A percentile compares a stretch with the other conserved stretches of the same genome.
Conservation (phyloP, 1,139 yeast species). For the Nakaseomyces nivariensis region DNA sequence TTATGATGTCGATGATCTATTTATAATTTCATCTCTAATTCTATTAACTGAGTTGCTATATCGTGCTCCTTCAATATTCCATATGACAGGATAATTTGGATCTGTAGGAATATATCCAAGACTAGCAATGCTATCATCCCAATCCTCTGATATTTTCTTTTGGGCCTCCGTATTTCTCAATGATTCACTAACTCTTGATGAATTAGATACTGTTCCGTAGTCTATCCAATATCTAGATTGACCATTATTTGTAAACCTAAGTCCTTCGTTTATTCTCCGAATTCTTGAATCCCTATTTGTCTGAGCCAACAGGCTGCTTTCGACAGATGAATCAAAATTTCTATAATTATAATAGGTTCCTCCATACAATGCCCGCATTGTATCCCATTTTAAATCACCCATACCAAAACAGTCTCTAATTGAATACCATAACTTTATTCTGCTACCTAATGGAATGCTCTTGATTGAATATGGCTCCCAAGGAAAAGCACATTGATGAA, state of each 20-base stretch:
- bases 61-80: slow-evolving; percentile 34
- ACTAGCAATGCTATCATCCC: slow-evolving; percentile 37
- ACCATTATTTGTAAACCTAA: slow-evolving; percentile 73
- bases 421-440: slow-evolving; percentile 53
- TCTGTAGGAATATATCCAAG: slow-evolving; percentile 24
- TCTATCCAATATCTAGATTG: slow-evolving; percentile 72
- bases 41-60: slow-evolving; percentile 29
- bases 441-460: slow-evolving; percentile 54
- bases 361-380: slow-evolving; percentile 52
- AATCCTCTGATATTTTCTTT: slow-evolving; percentile 35
- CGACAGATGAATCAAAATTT: slow-evolving; percentile 48
- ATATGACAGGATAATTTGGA: slow-evolving; percentile 47
- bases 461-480: slow-evolving; percentile 59
- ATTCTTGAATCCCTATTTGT: slow-evolving; percentile 48
- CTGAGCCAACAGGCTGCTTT: neutral
- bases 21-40: slow-evolving; percentile 22
- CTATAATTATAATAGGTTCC: slow-evolving; percentile 70
- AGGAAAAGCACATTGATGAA: slow-evolving; percentile 82
- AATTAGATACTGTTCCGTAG: slow-evolving; percentile 16
- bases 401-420: slow-evolving; percentile 67
- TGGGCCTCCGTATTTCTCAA: slow-evolving; percentile 8
- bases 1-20: slow-evolving; percentile 5
- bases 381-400: slow-evolving; percentile 69
- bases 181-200: neutral
- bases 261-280: slow-evolving; percentile 72